Base-by-base conservation (phyloP, 2,329 filamentous ascomycete genomes). In the Colletotrichum brevisporum region DNA sequence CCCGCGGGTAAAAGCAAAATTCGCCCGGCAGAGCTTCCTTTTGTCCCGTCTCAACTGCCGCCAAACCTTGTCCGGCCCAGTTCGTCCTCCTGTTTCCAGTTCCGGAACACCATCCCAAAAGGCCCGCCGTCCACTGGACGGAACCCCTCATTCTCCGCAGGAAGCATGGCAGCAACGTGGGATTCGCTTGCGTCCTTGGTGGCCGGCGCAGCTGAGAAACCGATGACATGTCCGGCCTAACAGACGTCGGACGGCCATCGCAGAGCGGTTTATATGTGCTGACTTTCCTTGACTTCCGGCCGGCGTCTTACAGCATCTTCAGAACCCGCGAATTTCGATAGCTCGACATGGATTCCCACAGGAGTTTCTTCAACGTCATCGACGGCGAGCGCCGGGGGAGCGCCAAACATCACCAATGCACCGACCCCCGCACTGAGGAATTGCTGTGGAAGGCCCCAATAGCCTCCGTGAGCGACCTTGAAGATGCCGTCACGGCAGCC, bases 401-500 rank as follows among this genome's bases (percentile, higher is more conserved):
- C 63, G 57, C 57, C 4, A 43, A 39, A n/a, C 13, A 54, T 10
- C 67, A 70, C 21, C 63, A 27, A 13, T 63, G 65, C 64, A 77
- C 57, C 74, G 78, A 76, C 72, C 80, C 73, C 45, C 77, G 71
- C 63, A 82, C 67, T 0, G 75, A 78, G 5, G 72, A 79, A 24
- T 73, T 76, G 6, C 74, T 82, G 1, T 76, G 73, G 71, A 79
- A 84, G 6, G 83, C 82, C 13, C 86, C 86, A 6, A 73, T 83
- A 15, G 81, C 83, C 4, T 78, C 78, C 1, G 60, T 76, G 4
- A 69, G 78, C 16, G 83, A 85, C 73, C 78, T 86, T 6, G 80
- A 86, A 55, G 78, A 82, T 67, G 83, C 84, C 43, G 84, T 88
- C 10, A 71, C 75, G 4, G 81, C 83, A 0, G 85, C 84, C 5